These are phyloP conservation scores for Wickerhamomyces mucosus DNA, from an alignment of 805 yeast genomes.

Conservation along the genomic window DNA sequence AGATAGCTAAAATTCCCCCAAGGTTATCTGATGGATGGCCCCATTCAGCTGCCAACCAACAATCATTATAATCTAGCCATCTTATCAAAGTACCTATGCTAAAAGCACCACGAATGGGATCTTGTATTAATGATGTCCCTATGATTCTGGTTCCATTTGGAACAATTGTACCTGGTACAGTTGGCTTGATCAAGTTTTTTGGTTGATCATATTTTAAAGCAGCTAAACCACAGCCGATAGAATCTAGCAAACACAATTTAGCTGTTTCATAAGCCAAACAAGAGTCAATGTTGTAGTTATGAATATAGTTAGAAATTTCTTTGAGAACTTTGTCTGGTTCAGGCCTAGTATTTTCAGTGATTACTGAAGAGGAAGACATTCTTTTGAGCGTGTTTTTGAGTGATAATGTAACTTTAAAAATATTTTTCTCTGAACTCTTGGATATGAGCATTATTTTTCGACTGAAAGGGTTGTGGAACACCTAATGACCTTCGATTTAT, in stretches of 20 bases:
- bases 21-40: constrained; percentile 57
- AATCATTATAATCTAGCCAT: constrained; percentile 55
- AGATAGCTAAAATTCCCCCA: constrained; percentile 50
- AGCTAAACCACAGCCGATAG: constrained; percentile 52
- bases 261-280: no score
- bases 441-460: no score
- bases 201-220: constrained; percentile 46
- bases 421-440: no score
- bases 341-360: constrained; percentile 42
- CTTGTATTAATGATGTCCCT: constrained; percentile 41
- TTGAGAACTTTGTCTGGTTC: constrained; percentile 37
- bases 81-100: constrained; percentile 47
- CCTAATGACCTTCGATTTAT: no score
- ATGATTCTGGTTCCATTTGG: constrained; percentile 47
- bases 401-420: no score
- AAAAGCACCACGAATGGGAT: constrained; percentile 52
- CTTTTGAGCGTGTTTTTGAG: no score
- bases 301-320: constrained; percentile 43
- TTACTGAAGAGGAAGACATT: constrained; percentile 16
- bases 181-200: constrained; percentile 39
- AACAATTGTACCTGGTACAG: constrained; percentile 46
- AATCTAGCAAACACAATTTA: constrained; percentile 43
- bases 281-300: constrained; percentile 33
- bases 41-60: constrained; percentile 67
- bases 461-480: no score